Conservation (phyloP, 306 rosid species). For the Calophaca sinica region DNA sequence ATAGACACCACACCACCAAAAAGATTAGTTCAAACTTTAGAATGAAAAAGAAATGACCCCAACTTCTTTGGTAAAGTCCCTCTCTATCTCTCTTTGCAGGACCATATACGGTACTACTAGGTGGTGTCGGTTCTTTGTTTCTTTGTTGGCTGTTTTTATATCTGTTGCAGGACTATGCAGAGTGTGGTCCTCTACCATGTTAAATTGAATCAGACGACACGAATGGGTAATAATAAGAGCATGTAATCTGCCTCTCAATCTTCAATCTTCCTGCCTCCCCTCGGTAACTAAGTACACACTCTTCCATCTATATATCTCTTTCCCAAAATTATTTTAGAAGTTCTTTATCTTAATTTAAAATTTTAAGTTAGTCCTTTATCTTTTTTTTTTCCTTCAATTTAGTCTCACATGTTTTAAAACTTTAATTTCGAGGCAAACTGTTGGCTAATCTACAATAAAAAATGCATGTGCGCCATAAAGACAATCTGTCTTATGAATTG, state of each 20-base stretch:
- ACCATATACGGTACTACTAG: slow-evolving; percentile 42
- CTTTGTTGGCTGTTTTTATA: slow-evolving; percentile 43
- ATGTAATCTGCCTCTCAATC: not conserved
- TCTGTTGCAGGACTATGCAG: slow-evolving; percentile 40
- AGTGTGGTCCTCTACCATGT: slow-evolving; percentile 44
- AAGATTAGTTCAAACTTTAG: slow-evolving; percentile 40
- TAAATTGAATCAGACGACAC: slow-evolving; percentile 38
- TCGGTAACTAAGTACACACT: slow-evolving; percentile 10
- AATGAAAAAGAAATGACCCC: slow-evolving; percentile 39
- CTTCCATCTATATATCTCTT: slow-evolving; percentile 1
- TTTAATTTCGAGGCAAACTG: too few species aligned
- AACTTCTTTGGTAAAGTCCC: slow-evolving; percentile 37
- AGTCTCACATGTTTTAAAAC: too few species aligned
- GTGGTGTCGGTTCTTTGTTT: slow-evolving; percentile 45
- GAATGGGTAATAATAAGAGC: slow-evolving; percentile 22
- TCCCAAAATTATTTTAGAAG: too few species aligned
- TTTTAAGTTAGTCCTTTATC: too few species aligned
- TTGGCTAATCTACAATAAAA: too few species aligned
- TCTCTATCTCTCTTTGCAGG: slow-evolving; percentile 38
- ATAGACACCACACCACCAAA: slow-evolving; percentile 15
- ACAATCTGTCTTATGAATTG: too few species aligned
- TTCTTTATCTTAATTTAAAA: too few species aligned
- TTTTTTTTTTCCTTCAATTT: too few species aligned
- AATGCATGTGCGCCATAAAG: too few species aligned
- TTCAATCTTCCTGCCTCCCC: not conserved